Base-by-base conservation (phyloP, 345 rosid species). In the Sisymbrium altissimum region DNA sequence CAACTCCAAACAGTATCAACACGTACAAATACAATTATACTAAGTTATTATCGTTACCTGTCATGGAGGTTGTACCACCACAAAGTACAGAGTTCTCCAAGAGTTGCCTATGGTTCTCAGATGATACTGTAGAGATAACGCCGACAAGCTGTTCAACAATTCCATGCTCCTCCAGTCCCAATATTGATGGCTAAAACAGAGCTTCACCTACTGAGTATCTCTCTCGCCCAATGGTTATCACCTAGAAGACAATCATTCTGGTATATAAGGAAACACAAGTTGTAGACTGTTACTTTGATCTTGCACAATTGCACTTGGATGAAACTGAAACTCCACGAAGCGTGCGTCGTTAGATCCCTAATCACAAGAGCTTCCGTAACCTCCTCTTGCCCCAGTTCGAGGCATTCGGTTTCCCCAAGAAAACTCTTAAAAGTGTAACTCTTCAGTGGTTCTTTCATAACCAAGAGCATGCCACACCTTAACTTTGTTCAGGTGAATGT, bases 61-160 rank as follows among this genome's bases (percentile, higher is more conserved):
- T 74, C 96, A 96, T 90, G 61, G 96, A 81, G 77, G 94, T 85
- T 82, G 87, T 92, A 63, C 96, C 96, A 63, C 99, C 99, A 80
- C 99, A 92, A 54, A 92, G 98, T 9, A 92, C 97, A 62, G 98
- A 89, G 82, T 96, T 96, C 85, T 96, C 98, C 71, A 92, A 79
- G 75, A 96, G 96, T 49, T 92, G 97, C 65, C 90, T 85, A 44
- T 95, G 99, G 76, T 92, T 90, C 82, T 96, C 98, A 49, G 99
- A 92, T 56, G 99, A 89, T 27, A 96, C 98, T 0, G 97, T 85
- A 68, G 97, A 85, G 54, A 90, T 88, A 64, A 85, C 82, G 25
- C 87, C 91, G 54, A 89, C 97, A 58, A 96, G 99, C 86, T 90
- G 97, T 81, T 96, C 99, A 39, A 96, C 98, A 41, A 96, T 96